phyloP scores from a whole-genome alignment of 73 alveolate genomes.

The Paramecium tetraurelia region DNA sequence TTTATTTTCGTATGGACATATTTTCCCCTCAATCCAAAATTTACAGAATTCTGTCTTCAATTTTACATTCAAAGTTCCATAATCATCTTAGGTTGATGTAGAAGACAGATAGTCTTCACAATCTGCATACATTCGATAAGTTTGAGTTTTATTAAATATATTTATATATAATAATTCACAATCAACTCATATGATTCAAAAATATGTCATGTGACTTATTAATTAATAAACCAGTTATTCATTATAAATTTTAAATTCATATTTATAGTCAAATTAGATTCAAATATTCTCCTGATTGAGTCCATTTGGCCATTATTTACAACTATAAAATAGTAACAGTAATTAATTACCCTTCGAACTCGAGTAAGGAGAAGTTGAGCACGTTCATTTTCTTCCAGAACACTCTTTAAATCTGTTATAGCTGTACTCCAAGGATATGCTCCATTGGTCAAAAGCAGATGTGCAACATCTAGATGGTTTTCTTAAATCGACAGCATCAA shows the following conservation, averaged over 20 bases:
- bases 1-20: not conserved
- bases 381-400: not conserved
- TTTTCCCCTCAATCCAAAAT: not conserved
- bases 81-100: slow-evolving; percentile 20
- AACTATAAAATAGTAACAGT: not conserved
- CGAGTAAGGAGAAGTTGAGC: not conserved
- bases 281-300: not conserved
- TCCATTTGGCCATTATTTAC: slow-evolving; percentile 2
- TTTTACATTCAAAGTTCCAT: slow-evolving; percentile 14
- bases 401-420: slow-evolving; percentile 3
- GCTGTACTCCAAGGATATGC: slow-evolving; percentile 51
- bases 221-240: not conserved
- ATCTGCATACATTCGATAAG: slow-evolving; percentile 7
- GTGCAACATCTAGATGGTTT: not conserved
- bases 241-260: not conserved
- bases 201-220: slow-evolving; percentile 21
- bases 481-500: not conserved
- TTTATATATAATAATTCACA: not conserved
- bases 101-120: slow-evolving; percentile 38
- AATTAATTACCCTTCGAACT: slow-evolving; percentile 10
- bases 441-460: not conserved
- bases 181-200: slow-evolving; percentile 7
- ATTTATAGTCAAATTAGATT: not conserved
- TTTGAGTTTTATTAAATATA: not conserved
- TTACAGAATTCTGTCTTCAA: slow-evolving; percentile 39